These are phyloP conservation scores for Entomophthora muscae DNA, from an alignment of 371 early-diverging fungal genomes.

Conservation along the genomic window DNA sequence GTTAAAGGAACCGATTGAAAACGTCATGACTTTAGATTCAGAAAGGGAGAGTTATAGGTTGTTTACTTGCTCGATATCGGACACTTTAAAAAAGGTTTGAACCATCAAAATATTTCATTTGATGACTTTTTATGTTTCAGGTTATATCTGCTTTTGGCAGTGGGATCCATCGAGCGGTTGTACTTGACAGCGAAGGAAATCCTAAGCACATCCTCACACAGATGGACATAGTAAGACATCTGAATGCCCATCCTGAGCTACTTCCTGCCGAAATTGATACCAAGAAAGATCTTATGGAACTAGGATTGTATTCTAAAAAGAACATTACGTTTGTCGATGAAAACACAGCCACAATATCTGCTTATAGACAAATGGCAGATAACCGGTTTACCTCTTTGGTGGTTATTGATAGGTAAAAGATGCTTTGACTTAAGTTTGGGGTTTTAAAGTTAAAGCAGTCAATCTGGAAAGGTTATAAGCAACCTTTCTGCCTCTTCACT, in stretches of 20 bases:
- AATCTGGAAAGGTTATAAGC: constrained; percentile 4
- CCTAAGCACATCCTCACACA: constrained; percentile 2
- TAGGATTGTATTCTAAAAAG: background rate
- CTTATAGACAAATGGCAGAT: constrained; percentile 3
- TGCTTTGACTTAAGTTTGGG: too few species aligned
- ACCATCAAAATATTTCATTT: background rate
- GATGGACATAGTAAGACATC: constrained; percentile 5
- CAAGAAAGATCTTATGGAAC: background rate
- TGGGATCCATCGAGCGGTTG: constrained; percentile 8
- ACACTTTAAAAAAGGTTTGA: constrained; percentile 1
- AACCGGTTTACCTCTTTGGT: constrained; percentile 1
- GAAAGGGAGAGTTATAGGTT: constrained; percentile 30
- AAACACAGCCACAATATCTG: background rate
- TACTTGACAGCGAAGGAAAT: background rate
- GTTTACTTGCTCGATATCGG: background rate
- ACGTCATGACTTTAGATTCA: constrained; percentile 30
- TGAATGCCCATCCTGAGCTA: background rate
- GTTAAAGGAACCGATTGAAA: constrained; percentile 25
- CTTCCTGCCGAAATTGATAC: background rate
- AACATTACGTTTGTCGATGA: constrained; percentile 4
- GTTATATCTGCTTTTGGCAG: background rate
- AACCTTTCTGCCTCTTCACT: constrained; percentile 8
- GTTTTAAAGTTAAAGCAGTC: background rate
- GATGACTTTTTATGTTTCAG: background rate
- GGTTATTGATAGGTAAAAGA: constrained; percentile 5